These are phyloP conservation scores for Speleostelium caveatum DNA, from an alignment of 78 protist species.

Conservation along the genomic window DNA sequence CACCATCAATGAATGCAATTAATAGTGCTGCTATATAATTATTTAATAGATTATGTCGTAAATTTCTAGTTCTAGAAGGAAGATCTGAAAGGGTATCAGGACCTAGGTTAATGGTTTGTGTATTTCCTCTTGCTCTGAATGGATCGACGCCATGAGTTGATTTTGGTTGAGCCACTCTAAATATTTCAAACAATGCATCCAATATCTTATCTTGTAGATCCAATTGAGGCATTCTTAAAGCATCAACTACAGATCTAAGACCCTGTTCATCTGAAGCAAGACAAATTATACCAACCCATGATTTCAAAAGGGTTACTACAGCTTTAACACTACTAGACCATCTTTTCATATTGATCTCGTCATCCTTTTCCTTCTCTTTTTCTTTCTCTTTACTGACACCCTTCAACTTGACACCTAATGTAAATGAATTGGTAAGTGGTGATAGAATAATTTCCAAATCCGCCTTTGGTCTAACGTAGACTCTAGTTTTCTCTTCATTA, in stretches of 20 bases:
- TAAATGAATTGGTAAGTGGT: slow-evolving; percentile 74
- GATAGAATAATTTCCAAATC: slow-evolving; percentile 69
- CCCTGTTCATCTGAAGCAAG: slow-evolving; percentile 74
- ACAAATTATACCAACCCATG: slow-evolving; percentile 71
- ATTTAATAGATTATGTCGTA: slow-evolving; percentile 72
- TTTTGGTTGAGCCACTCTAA: slow-evolving; percentile 52
- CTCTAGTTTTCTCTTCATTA: slow-evolving; percentile 44
- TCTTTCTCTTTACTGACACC: slow-evolving; percentile 59
- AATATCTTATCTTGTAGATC: slow-evolving; percentile 67
- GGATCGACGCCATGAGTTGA: slow-evolving; percentile 15
- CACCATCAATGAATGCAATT: slow-evolving; percentile 69
- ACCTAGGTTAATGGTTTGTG: slow-evolving; percentile 41
- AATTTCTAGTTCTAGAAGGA: slow-evolving; percentile 30
- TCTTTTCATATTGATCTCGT: slow-evolving; percentile 55
- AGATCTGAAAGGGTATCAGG: slow-evolving; percentile 55
- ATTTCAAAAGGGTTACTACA: slow-evolving; percentile 51
- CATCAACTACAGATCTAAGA: slow-evolving; percentile 54
- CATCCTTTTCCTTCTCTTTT: slow-evolving; percentile 70
- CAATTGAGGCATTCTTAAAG: slow-evolving; percentile 67
- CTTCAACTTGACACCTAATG: slow-evolving; percentile 28
- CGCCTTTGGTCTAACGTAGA: slow-evolving; percentile 46
- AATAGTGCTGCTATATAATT: slow-evolving; percentile 61
- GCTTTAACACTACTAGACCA: slow-evolving; percentile 55
- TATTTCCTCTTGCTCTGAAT: slow-evolving; percentile 38
- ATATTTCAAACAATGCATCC: slow-evolving; percentile 77